These are phyloP conservation scores for Nematodospora valgi DNA, from an alignment of 805 yeast genomes.

Conservation along the genomic window DNA sequence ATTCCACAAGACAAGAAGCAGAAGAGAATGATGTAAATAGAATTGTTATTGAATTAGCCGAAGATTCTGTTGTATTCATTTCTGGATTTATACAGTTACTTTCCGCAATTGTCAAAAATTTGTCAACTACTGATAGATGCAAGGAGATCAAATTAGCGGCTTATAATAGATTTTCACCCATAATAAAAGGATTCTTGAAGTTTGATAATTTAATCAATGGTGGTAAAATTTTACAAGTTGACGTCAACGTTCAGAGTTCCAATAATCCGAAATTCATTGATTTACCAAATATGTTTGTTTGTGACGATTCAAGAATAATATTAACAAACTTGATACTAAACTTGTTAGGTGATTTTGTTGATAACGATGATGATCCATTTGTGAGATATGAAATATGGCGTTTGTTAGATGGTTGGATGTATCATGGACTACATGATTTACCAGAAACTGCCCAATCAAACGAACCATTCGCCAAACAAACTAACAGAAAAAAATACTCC, in stretches of 20 bases:
- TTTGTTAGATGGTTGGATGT: slow-evolving; percentile 68
- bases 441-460: neutral
- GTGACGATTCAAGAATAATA: slow-evolving; percentile 34
- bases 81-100: slow-evolving; percentile 72
- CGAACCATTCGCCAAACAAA: slow-evolving; percentile 1
- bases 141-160: slow-evolving; percentile 23
- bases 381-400: slow-evolving; percentile 59
- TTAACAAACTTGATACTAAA: slow-evolving; percentile 41
- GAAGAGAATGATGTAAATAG: slow-evolving; percentile 32
- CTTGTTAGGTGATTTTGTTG: slow-evolving; percentile 52
- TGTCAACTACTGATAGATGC: slow-evolving; percentile 21
- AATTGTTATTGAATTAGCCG: slow-evolving; percentile 56
- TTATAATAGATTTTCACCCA: slow-evolving; percentile 32
- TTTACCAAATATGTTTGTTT: slow-evolving; percentile 21
- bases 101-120: slow-evolving; percentile 30
- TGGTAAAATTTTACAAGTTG: slow-evolving; percentile 7
- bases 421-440: slow-evolving; percentile 24
- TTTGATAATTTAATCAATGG: slow-evolving; percentile 35
- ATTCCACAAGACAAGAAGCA: slow-evolving; percentile 12
- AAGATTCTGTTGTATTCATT: slow-evolving; percentile 72
- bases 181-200: slow-evolving; percentile 32
- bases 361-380: slow-evolving; percentile 25
- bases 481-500: slow-evolving; percentile 16
- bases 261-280: slow-evolving; percentile 13
- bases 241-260: slow-evolving; percentile 4